These are phyloP conservation scores for Xylariaceae sp. DNA, from an alignment of 2,329 filamentous ascomycete genomes.

Conservation along the genomic window DNA sequence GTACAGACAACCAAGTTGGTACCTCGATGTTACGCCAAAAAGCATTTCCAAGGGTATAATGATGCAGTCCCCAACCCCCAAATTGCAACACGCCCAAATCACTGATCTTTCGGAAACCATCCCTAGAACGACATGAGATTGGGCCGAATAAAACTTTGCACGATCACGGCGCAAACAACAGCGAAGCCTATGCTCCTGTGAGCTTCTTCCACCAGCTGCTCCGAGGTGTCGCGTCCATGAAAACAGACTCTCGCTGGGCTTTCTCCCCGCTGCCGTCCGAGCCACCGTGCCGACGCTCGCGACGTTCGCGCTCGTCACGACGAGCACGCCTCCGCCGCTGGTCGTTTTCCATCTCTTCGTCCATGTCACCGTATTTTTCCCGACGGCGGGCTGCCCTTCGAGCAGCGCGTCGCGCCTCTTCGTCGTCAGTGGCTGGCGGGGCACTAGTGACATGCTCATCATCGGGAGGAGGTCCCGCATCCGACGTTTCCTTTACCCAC, in stretches of 20 bases:
- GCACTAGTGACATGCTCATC: constrained; percentile 37
- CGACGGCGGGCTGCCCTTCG: constrained; percentile 46
- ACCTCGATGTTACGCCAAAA: too few relatives aligned
- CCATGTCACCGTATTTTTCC: constrained; percentile 41
- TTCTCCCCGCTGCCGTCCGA: constrained; percentile 36
- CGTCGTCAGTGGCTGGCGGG: constrained; percentile 41
- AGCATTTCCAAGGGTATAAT: too few relatives aligned
- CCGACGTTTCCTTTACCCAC: constrained; percentile 64
- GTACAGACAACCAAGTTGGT: too few relatives aligned
- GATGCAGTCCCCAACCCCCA: too few relatives aligned
- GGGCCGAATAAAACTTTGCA: background rate
- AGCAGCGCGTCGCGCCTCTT: constrained; percentile 51
- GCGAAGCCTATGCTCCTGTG: constrained; percentile 32
- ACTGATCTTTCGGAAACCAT: too few relatives aligned
- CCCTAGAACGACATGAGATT: too few relatives aligned
- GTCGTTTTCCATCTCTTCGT: constrained; percentile 44
- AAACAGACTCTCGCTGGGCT: constrained; percentile 39
- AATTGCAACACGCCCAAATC: too few relatives aligned
- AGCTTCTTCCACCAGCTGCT: constrained; percentile 62
- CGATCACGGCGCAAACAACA: too few relatives aligned
- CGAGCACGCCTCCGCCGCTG: constrained; percentile 42
- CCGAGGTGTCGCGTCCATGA: constrained; percentile 47
- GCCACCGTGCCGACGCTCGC: constrained; percentile 32
- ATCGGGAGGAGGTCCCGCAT: constrained; percentile 57
- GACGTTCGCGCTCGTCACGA: constrained; percentile 42